Percentiles rank a stretch among this genome's conserved stretches.
Conservation (phyloP, 1,284 basidiomycete species). For the Cryptococcus sp. region DNA sequence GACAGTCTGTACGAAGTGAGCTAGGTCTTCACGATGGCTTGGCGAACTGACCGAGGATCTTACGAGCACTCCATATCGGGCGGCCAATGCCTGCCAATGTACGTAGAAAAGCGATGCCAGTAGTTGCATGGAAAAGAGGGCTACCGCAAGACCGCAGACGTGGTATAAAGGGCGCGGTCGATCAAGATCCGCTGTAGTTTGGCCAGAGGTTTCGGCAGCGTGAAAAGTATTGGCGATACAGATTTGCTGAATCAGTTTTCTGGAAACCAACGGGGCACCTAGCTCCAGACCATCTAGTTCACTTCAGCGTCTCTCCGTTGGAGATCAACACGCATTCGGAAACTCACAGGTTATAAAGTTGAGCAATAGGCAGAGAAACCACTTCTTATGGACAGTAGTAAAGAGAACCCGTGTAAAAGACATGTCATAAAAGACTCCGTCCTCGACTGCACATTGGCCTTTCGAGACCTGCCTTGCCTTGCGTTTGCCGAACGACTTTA, state of each 20-base stretch:
- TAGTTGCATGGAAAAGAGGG: conserved; percentile 14
- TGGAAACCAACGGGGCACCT: conserved; percentile 21
- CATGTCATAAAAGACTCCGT: conserved; percentile 52
- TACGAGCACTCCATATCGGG: too few relatives aligned
- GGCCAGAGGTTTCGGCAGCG: conserved; percentile 4
- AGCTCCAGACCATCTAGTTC: conserved; percentile 16
- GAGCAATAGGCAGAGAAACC: not conserved
- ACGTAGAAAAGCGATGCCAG: not conserved
- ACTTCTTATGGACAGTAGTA: not conserved
- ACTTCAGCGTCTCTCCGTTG: too few relatives aligned
- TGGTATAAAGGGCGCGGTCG: conserved; percentile 10
- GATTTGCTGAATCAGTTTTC: conserved; percentile 13
- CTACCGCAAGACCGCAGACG: conserved; percentile 12
- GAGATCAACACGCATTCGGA: too few relatives aligned
- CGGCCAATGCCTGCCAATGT: too few relatives aligned
- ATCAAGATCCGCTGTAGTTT: not conserved
- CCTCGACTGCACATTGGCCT: not conserved
- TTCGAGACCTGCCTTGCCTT: not conserved
- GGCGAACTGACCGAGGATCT: too few relatives aligned
- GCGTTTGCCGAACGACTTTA: not conserved
- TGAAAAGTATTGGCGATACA: conserved; percentile 9
- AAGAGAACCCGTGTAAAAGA: conserved; percentile 54
- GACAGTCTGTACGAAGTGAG: conserved; percentile 11
- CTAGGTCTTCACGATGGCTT: too few relatives aligned
- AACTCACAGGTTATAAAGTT: not conserved